A percentile compares a stretch with the other conserved stretches of the same genome.
phyloP scores from a whole-genome alignment of 2,329 filamentous ascomycete species.

The Coniosporium tulheliwenetii region DNA sequence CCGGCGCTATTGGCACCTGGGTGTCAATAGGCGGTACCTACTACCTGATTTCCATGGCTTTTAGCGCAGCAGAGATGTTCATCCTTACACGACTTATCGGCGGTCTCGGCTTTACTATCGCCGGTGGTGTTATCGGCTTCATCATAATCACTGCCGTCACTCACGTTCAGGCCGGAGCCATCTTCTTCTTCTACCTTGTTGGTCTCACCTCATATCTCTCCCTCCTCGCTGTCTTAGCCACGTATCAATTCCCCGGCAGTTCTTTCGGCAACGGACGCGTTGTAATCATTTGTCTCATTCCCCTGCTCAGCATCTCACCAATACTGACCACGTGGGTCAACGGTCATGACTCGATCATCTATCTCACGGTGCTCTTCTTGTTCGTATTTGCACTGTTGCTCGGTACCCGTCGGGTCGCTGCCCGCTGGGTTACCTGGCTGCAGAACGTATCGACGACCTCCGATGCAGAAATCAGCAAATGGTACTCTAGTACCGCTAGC shows the following conservation, averaged over 20 bases:
- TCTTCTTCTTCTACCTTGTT: slow-evolving; percentile 45
- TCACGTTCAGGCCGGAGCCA: slow-evolving; percentile 30
- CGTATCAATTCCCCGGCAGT: slow-evolving; percentile 34
- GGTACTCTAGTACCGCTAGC: slow-evolving; percentile 25
- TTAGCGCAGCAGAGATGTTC: slow-evolving; percentile 39
- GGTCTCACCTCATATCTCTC: slow-evolving; percentile 43
- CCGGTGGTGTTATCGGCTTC: slow-evolving; percentile 35
- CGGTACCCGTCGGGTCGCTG: slow-evolving; percentile 36
- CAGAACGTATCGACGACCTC: slow-evolving; percentile 32
- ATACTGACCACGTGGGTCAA: slow-evolving; percentile 37
- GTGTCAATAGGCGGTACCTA: slow-evolving; percentile 47
- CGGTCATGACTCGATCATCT: slow-evolving; percentile 37
- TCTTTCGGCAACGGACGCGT: slow-evolving; percentile 41
- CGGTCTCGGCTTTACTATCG: slow-evolving; percentile 34
- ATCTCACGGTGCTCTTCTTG: slow-evolving; percentile 36
- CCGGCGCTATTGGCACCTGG: slow-evolving; percentile 47
- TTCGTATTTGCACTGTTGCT: slow-evolving; percentile 37
- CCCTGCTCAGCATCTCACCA: slow-evolving; percentile 40
- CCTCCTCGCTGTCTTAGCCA: slow-evolving; percentile 32
- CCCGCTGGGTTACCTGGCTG: slow-evolving; percentile 45
- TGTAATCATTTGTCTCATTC: slow-evolving; percentile 38
- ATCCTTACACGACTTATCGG: slow-evolving; percentile 36
- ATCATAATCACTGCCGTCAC: slow-evolving; percentile 32
- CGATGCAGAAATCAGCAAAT: slow-evolving; percentile 33
- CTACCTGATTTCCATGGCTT: slow-evolving; percentile 42